phyloP scores from a whole-genome alignment of 1,139 yeast genomes.

The Saccharomyces hybrid region DNA sequence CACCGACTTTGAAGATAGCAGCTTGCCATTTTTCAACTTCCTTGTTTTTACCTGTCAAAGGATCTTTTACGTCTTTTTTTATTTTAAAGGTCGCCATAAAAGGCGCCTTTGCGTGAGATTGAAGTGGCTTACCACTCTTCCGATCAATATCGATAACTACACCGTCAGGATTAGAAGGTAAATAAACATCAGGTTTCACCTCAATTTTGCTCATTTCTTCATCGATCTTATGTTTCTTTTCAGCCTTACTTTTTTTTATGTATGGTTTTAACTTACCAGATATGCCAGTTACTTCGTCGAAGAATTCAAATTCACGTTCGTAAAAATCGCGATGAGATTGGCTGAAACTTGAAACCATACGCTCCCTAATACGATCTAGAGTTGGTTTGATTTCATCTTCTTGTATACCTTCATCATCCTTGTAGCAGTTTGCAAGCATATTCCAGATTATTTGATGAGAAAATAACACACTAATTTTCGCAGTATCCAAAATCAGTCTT shows the following conservation, averaged over 20 bases:
- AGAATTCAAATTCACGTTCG: constrained; percentile 79
- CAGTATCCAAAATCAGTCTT: constrained; percentile 84
- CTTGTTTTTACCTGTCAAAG: constrained; percentile 33
- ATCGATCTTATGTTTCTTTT: constrained; percentile 91
- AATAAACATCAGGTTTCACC: constrained; percentile 77
- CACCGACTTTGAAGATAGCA: constrained; percentile 98
- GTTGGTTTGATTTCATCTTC: constrained; percentile 84
- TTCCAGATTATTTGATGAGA: constrained; percentile 99
- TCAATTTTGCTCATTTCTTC: constrained; percentile 83
- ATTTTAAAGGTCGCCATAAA: constrained; percentile 94
- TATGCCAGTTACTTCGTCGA: constrained; percentile 83
- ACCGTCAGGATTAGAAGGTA: constrained; percentile 97
- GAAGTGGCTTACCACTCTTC: constrained; percentile 90
- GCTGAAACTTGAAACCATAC: constrained; percentile 58
- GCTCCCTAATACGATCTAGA: constrained; percentile 63
- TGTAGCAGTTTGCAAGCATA: constrained; percentile 85
- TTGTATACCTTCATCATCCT: constrained; percentile 73
- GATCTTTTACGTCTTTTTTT: constrained; percentile 47
- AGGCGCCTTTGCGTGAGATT: constrained; percentile 98
- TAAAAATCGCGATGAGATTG: constrained; percentile 59
- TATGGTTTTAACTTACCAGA: constrained; percentile 93
- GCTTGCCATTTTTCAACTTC: constrained; percentile 70
- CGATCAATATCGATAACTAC: constrained; percentile 86
- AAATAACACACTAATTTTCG: constrained; percentile 81
- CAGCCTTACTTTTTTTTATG: constrained; percentile 90